phyloP scores from a whole-genome alignment of 768 basidiomycete genomes.

The Suillus subaureus region DNA sequence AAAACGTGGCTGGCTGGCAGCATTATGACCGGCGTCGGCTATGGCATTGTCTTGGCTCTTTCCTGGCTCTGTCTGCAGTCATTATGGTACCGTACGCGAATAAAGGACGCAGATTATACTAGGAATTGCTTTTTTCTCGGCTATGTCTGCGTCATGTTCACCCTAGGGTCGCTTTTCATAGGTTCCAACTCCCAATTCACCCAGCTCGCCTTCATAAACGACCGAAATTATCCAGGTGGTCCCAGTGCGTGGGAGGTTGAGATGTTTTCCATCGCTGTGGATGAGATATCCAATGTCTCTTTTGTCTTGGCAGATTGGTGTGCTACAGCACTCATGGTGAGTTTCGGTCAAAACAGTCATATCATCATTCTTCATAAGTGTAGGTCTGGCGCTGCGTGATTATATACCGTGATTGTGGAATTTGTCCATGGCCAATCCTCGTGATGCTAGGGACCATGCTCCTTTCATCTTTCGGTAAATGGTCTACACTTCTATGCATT shows the following conservation, averaged over 20 bases:
- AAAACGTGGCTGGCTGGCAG: constrained; percentile 31
- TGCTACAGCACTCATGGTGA: constrained; percentile 28
- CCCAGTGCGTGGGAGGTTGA: constrained; percentile 24
- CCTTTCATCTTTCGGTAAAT: constrained; percentile 27
- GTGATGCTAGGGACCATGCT: constrained; percentile 25
- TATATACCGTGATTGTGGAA: constrained; percentile 26
- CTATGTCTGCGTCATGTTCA: constrained; percentile 26
- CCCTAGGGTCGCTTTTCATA: constrained; percentile 27
- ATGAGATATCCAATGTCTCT: constrained; percentile 26
- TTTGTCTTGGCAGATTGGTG: constrained; percentile 34
- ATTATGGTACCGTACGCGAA: constrained; percentile 22
- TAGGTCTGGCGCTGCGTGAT: constrained; percentile 34
- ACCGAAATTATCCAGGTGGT: constrained; percentile 30
- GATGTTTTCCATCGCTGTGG: constrained; percentile 30
- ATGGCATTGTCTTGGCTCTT: constrained; percentile 29
- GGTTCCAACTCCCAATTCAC: constrained; percentile 31
- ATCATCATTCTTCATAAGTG: neutral
- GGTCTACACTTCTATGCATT: neutral
- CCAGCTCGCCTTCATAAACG: constrained; percentile 31
- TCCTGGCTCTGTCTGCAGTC: constrained; percentile 24
- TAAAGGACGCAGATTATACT: constrained; percentile 14
- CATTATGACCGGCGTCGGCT: constrained; percentile 28
- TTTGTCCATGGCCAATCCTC: constrained; percentile 20
- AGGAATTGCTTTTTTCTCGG: constrained; percentile 26
- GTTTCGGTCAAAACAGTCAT: neutral